These are phyloP conservation scores for Pseudogymnoascus sp. DNA, from an alignment of 2,329 filamentous ascomycete species.

Conservation along the genomic window DNA sequence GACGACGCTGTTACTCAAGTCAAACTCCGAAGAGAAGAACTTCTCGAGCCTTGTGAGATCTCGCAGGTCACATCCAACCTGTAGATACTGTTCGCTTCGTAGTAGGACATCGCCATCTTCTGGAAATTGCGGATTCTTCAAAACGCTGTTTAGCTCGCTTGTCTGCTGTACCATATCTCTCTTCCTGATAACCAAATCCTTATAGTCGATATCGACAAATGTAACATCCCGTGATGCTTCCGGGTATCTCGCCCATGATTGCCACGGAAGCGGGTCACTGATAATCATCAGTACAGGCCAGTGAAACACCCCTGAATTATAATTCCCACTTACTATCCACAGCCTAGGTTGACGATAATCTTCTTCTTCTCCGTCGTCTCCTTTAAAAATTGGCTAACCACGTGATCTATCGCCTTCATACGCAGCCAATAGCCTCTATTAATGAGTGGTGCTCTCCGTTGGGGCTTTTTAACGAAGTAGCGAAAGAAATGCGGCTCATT, in stretches of 20 bases:
- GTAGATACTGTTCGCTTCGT: slow-evolving; percentile 61
- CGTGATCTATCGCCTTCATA: slow-evolving; percentile 70
- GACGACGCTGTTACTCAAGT: slow-evolving; percentile 51
- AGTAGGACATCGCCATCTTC: slow-evolving; percentile 45
- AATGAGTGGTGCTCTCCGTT: slow-evolving; percentile 76
- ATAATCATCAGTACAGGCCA: neutral
- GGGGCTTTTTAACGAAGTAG: slow-evolving; percentile 77
- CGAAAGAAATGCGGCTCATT: slow-evolving; percentile 74
- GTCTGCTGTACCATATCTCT: slow-evolving; percentile 56
- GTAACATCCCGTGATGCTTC: slow-evolving; percentile 46
- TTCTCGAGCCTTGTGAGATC: slow-evolving; percentile 53
- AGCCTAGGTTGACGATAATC: slow-evolving; percentile 75
- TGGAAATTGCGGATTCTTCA: slow-evolving; percentile 37
- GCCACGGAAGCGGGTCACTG: slow-evolving; percentile 82
- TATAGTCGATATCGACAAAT: slow-evolving; percentile 84
- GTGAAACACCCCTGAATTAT: neutral
- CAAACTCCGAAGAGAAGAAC: slow-evolving; percentile 49
- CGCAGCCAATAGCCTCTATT: slow-evolving; percentile 85
- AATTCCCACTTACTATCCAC: slow-evolving; percentile 65
- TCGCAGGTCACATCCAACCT: slow-evolving; percentile 73
- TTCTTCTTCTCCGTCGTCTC: slow-evolving; percentile 49
- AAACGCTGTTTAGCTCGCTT: slow-evolving; percentile 45
- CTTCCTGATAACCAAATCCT: slow-evolving; percentile 69
- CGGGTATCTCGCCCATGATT: slow-evolving; percentile 61
- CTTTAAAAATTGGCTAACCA: slow-evolving; percentile 65